Evolutionary conservation across 805 yeast genomes (phyloP).

Genomic region (Danielia reshetovae): DNA sequence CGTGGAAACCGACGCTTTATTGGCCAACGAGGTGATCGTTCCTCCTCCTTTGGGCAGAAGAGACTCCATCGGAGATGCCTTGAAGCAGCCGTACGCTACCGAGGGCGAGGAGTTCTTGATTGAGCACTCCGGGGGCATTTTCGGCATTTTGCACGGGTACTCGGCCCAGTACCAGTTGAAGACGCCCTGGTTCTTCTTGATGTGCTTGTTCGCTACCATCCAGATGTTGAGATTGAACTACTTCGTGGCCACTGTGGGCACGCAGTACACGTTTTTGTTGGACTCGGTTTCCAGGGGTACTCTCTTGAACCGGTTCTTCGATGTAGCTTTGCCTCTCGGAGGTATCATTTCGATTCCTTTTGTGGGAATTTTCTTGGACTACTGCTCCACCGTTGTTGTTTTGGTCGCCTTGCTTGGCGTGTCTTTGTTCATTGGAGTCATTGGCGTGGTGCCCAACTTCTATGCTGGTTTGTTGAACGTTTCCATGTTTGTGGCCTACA

Average conservation of each 20-base stretch:
- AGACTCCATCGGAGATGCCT: conserved; percentile 55
- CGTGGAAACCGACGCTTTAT: conserved; percentile 24
- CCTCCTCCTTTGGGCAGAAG: conserved; percentile 28
- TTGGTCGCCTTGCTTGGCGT: conserved; percentile 35
- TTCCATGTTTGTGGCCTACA: conserved; percentile 46
- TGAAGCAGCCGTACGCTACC: conserved; percentile 49
- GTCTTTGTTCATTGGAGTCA: conserved; percentile 44
- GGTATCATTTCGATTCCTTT: conserved; percentile 54
- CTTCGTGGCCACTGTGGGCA: conserved; percentile 54
- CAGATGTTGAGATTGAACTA: conserved; percentile 56
- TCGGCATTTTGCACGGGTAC: conserved; percentile 53
- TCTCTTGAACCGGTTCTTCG: conserved; percentile 44
- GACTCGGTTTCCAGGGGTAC: conserved; percentile 36
- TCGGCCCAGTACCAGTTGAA: conserved; percentile 46
- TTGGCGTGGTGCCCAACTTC: conserved; percentile 43
- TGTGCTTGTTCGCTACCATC: conserved; percentile 48
- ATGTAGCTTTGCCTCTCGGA: conserved; percentile 53
- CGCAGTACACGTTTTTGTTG: conserved; percentile 50
- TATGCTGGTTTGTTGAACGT: conserved; percentile 43
- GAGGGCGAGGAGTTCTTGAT: conserved; percentile 42
- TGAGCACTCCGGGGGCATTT: conserved; percentile 41
- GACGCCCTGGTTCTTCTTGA: conserved; percentile 50
- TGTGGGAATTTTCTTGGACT: conserved; percentile 49
- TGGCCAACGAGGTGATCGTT: conserved; percentile 9
- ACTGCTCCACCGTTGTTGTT: conserved; percentile 44